These are phyloP conservation scores for Articulospora tetracladia DNA, from an alignment of 495 filamentous ascomycete genomes.

Conservation along the genomic window DNA sequence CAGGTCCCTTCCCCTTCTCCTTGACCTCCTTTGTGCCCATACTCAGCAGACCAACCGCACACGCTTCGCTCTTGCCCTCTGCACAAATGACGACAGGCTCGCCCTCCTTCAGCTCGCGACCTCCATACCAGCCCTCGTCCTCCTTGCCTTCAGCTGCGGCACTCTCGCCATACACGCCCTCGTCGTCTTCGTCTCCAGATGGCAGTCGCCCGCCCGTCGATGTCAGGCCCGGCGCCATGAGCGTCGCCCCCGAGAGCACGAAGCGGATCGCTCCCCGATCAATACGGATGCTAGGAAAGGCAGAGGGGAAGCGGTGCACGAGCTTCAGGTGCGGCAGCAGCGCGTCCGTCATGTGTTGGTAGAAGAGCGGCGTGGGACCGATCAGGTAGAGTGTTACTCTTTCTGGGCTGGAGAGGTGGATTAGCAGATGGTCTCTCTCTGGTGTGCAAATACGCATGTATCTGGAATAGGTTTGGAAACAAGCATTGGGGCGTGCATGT, in stretches of 20 bases:
- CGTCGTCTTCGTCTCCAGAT: conserved; percentile 36
- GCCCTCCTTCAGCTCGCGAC: conserved; percentile 61
- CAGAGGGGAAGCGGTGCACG: conserved; percentile 66
- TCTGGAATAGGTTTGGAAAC: not conserved
- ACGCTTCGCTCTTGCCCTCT: conserved; percentile 91
- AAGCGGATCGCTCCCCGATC: conserved; percentile 97
- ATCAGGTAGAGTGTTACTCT: conserved; percentile 82
- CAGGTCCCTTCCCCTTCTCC: conserved; percentile 86
- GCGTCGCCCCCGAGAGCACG: conserved; percentile 83
- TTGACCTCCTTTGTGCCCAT: conserved; percentile 90
- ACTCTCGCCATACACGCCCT: conserved; percentile 29
- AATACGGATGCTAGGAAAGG: conserved; percentile 66
- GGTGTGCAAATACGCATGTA: not conserved
- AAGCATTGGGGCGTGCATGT: not conserved
- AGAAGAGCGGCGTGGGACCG: conserved; percentile 75
- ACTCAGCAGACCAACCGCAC: conserved; percentile 80
- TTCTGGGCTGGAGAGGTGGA: conserved; percentile 59
- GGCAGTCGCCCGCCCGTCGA: conserved; percentile 76
- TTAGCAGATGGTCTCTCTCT: conserved; percentile 6
- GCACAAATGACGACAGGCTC: conserved; percentile 83
- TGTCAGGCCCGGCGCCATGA: conserved; percentile 94
- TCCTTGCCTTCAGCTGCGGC: conserved; percentile 26
- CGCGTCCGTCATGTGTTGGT: conserved; percentile 78
- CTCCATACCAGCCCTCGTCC: conserved; percentile 37
- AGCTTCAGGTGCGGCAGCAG: conserved; percentile 76